A percentile compares a stretch with the other conserved stretches of the same genome.
phyloP scores from a whole-genome alignment of 1,284 basidiomycete genomes.

The Testicularia cyperi region DNA sequence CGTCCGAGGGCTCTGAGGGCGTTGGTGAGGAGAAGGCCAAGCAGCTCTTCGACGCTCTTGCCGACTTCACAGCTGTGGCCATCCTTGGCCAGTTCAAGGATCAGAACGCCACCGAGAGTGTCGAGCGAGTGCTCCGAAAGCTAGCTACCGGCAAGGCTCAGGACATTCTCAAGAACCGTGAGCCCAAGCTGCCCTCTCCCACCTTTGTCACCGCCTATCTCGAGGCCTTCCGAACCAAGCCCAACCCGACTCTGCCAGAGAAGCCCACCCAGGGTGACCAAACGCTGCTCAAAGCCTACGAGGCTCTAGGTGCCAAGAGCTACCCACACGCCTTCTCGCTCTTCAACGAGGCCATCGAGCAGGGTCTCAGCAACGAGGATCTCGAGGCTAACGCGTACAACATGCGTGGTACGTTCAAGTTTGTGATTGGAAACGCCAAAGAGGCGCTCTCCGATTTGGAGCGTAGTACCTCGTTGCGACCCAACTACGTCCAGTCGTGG shows the following conservation, averaged over 20 bases:
- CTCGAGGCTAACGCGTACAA: conserved; percentile 87
- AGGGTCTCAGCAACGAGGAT: conserved; percentile 73
- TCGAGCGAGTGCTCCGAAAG: conserved; percentile 89
- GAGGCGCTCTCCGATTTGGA: conserved; percentile 85
- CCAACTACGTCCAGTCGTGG: conserved; percentile 81
- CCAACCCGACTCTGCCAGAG: conserved; percentile 75
- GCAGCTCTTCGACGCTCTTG: conserved; percentile 44
- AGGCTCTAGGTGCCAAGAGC: conserved; percentile 83
- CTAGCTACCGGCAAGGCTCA: conserved; percentile 74
- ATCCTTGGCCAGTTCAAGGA: conserved; percentile 92
- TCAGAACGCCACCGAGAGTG: conserved; percentile 73
- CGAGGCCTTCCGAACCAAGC: conserved; percentile 85
- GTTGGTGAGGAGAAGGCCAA: conserved; percentile 45
- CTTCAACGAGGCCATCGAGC: conserved; percentile 81
- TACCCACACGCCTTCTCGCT: conserved; percentile 80
- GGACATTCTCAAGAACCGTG: conserved; percentile 73
- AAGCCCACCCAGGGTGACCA: conserved; percentile 76
- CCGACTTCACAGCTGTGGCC: conserved; percentile 89
- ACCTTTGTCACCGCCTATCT: conserved; percentile 96
- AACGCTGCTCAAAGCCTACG: conserved; percentile 76
- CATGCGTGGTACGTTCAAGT: conserved; percentile 80
- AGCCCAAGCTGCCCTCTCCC: conserved; percentile 81
- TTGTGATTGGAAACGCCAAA: conserved; percentile 80
- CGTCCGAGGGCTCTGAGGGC: conserved; percentile 68
- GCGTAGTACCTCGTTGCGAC: conserved; percentile 73